phyloP scores from a whole-genome alignment of 805 yeast genomes.

The Candida broadrunensis region DNA sequence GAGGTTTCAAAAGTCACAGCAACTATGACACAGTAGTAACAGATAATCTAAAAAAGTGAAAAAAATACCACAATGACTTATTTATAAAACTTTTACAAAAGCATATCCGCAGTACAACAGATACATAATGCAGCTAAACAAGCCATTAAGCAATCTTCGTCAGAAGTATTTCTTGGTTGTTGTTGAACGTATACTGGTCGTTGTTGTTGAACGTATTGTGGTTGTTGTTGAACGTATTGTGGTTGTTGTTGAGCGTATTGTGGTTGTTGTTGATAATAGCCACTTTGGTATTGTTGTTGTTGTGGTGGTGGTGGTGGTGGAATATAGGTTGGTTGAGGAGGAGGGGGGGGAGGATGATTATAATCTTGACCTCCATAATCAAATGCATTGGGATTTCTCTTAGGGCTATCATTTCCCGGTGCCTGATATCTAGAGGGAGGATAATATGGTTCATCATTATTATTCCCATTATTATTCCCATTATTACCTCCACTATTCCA shows the following conservation, averaged over 20 bases:
- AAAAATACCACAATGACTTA: too few species aligned
- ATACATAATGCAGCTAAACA: constrained; percentile 42
- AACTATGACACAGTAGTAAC: too few species aligned
- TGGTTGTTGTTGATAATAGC: constrained; percentile 18
- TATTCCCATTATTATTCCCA: too few species aligned
- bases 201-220: constrained; percentile 37
- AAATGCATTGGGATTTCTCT: too few species aligned
- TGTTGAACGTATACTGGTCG: constrained; percentile 47
- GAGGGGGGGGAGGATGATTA: too few species aligned
- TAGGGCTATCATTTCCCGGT: too few species aligned
- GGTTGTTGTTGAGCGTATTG: constrained; percentile 13
- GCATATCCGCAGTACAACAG: constrained; percentile 36
- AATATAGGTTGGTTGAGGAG: constrained; percentile 7
- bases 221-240: constrained; percentile 20
- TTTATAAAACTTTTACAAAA: constrained; percentile 8
- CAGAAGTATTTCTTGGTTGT: constrained; percentile 18
- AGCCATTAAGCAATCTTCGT: constrained; percentile 34
- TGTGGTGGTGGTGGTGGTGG: constrained; percentile 16
- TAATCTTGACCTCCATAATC: too few species aligned
- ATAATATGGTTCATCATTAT: too few species aligned
- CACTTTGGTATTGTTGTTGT: constrained; percentile 17
- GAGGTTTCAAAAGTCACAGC: too few species aligned
- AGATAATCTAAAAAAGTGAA: too few species aligned
- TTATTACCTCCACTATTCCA: constrained; percentile 13
- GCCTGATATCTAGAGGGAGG: too few species aligned